These are phyloP conservation scores for Pholiota conissans DNA, from an alignment of 768 basidiomycete genomes.

Conservation along the genomic window DNA sequence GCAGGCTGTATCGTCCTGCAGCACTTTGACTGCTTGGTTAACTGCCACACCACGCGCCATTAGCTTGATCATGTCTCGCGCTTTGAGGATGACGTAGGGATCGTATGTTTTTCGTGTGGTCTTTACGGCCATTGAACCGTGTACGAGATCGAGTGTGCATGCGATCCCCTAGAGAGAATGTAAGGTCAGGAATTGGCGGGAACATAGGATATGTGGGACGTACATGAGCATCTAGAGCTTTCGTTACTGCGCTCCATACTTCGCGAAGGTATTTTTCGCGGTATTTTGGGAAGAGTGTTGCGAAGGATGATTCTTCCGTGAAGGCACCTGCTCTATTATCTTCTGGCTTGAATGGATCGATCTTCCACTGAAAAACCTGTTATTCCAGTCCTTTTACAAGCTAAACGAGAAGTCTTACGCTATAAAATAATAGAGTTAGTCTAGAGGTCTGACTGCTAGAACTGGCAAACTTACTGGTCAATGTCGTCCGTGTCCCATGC, in stretches of 20 bases:
- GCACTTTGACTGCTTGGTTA: conserved; percentile 82
- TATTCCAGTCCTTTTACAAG: not conserved
- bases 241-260: conserved; percentile 90
- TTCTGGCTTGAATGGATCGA: conserved; percentile 70
- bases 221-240: conserved; percentile 80
- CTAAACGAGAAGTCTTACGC: conserved; percentile 38
- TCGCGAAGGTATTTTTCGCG: conserved; percentile 95
- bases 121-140: conserved; percentile 96
- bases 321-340: conserved; percentile 87
- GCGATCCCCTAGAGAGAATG: conserved; percentile 63
- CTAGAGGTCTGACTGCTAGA: not conserved
- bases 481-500: conserved; percentile 99
- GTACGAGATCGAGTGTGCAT: conserved; percentile 91
- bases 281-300: conserved; percentile 97
- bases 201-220: conserved; percentile 13
- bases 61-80: conserved; percentile 93
- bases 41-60: conserved; percentile 89
- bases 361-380: conserved; percentile 69
- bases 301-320: conserved; percentile 95
- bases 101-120: conserved; percentile 98
- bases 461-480: conserved; percentile 75
- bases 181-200: not conserved
- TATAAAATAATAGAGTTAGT: conserved; percentile 18
- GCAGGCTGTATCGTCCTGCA: conserved; percentile 88
- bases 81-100: conserved; percentile 95